phyloP scores from a whole-genome alignment of 116 monocot species.

The Phalaenopsis hybrid region DNA sequence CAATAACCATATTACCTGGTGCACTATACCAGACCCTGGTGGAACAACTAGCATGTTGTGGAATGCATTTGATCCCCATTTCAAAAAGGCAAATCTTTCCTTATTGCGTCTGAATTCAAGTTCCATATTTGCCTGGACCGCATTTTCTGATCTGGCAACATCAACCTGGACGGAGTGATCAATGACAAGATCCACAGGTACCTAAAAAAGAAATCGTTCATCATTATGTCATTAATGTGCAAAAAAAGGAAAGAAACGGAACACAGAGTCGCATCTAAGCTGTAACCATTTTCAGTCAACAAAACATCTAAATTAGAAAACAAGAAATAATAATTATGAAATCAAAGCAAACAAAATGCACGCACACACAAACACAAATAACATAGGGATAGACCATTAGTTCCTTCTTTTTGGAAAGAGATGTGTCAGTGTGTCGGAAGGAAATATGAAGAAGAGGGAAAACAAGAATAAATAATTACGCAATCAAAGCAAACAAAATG shows the following conservation, averaged over 20 bases:
- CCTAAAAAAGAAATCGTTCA: constrained; percentile 15
- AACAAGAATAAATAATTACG: not conserved
- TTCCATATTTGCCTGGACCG: constrained; percentile 41
- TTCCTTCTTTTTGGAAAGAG: too few relatives aligned
- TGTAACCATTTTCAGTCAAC: not conserved
- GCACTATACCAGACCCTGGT: constrained; percentile 59
- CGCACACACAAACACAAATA: too few relatives aligned
- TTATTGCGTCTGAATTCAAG: constrained; percentile 44
- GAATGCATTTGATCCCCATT: constrained; percentile 52
- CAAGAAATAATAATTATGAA: not conserved
- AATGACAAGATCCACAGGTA: constrained; percentile 54
- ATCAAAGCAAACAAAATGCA: not conserved
- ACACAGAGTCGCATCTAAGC: not conserved
- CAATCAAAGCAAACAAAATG: not conserved
- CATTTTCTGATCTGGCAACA: constrained; percentile 44
- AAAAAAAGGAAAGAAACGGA: not conserved
- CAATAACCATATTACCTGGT: constrained; percentile 32
- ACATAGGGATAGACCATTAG: too few relatives aligned
- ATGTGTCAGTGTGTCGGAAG: too few relatives aligned
- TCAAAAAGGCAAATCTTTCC: constrained; percentile 45
- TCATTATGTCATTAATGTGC: not conserved
- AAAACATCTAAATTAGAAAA: not conserved
- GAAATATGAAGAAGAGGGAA: not conserved
- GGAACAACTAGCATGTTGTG: constrained; percentile 59
- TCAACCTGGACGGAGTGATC: constrained; percentile 61